These are phyloP conservation scores for Dactylellina drechsleri DNA, from an alignment of 2,329 filamentous ascomycete genomes.

Conservation along the genomic window DNA sequence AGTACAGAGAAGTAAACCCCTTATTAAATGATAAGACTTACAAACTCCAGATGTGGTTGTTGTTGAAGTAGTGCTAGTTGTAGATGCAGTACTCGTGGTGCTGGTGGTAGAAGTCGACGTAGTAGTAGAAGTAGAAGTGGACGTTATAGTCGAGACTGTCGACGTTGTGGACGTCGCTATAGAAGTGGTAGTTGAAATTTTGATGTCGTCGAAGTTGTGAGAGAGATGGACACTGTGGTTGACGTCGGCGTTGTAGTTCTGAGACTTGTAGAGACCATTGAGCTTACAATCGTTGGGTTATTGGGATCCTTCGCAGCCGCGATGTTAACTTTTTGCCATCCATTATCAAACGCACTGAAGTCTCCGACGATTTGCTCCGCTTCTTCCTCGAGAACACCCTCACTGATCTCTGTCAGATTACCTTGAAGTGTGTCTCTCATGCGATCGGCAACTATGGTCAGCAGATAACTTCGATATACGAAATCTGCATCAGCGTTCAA, in stretches of 20 bases:
- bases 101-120: conserved; percentile 29
- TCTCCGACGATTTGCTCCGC: conserved; percentile 38
- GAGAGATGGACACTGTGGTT: conserved; percentile 8
- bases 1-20: too few species aligned
- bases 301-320: conserved; percentile 34
- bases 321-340: conserved; percentile 38
- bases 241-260: conserved; percentile 26
- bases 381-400: conserved; percentile 32
- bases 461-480: conserved; percentile 39
- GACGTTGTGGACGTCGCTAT: conserved; percentile 29
- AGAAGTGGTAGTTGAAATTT: conserved; percentile 25
- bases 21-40: too few species aligned
- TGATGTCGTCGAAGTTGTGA: neutral
- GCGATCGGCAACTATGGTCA: conserved; percentile 39
- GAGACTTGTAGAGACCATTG: conserved; percentile 26
- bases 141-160: conserved; percentile 24
- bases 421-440: conserved; percentile 32
- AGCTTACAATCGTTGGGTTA: conserved; percentile 36
- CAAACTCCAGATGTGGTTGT: conserved; percentile 4
- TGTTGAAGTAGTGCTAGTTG: conserved; percentile 19
- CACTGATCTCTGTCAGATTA: conserved; percentile 41
- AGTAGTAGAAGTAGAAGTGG: conserved; percentile 29
- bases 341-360: conserved; percentile 27
- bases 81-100: conserved; percentile 22
- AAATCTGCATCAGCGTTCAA: conserved; percentile 48